phyloP scores from a whole-genome alignment of 345 rosid species.

The Rhodamnia argentea region DNA sequence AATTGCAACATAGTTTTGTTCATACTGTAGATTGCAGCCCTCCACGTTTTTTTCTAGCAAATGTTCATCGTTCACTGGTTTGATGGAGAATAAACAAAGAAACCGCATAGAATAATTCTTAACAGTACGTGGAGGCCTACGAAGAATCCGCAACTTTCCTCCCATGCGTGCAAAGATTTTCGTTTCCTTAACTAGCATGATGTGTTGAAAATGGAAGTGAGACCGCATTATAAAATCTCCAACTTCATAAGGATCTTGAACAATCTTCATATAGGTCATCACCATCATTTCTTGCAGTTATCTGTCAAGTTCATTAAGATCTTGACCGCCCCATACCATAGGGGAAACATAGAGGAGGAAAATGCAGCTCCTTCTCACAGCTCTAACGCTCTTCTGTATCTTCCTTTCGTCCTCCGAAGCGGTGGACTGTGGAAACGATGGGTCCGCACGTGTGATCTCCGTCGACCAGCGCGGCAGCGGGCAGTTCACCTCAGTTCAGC shows the following conservation, averaged over 20 bases:
- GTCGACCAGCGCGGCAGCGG: not conserved
- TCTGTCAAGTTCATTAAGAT: not conserved
- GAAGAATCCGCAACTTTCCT: not conserved
- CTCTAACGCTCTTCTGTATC: not conserved
- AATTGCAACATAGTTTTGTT: not conserved
- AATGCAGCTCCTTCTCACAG: not conserved
- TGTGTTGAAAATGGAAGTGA: not conserved
- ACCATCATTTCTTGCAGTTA: not conserved
- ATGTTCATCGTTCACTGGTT: not conserved
- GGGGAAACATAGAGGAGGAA: not conserved
- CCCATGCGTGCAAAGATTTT: not conserved
- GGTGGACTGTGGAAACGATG: not conserved
- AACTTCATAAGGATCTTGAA: not conserved
- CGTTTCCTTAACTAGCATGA: not conserved
- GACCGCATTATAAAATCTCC: not conserved
- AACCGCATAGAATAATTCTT: not conserved
- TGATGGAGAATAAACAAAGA: not conserved
- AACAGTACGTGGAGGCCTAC: not conserved
- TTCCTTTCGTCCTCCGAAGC: not conserved
- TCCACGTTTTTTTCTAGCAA: not conserved
- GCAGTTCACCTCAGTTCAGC: conserved; percentile 2
- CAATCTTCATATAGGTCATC: not conserved
- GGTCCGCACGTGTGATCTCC: not conserved
- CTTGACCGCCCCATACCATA: not conserved
- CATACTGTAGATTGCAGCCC: not conserved